A percentile compares a stretch with the other conserved stretches of the same genome.
Evolutionary conservation across 1,284 basidiomycete species (phyloP).

Genomic region (Fistulinella cinereoalba): DNA sequence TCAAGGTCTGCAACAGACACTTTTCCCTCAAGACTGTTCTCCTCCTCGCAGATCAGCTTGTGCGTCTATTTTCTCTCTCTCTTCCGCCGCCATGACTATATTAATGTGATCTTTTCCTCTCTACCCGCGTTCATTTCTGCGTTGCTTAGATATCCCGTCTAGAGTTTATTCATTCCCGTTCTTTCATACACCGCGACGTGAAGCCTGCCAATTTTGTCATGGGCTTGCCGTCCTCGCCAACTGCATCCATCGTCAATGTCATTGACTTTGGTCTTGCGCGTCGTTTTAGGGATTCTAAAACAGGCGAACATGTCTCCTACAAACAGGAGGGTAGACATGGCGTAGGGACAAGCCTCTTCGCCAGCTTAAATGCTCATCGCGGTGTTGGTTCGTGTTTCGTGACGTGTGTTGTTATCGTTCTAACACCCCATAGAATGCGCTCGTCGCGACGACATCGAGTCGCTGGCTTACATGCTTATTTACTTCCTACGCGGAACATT

Average conservation of each 20-base stretch:
- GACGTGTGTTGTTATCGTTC: not conserved
- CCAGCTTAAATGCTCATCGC: constrained; percentile 91
- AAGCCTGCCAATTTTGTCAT: constrained; percentile 96
- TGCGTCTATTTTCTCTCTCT: constrained; percentile 39
- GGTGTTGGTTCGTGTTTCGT: constrained; percentile 64
- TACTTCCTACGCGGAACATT: constrained; percentile 89
- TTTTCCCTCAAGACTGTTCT: constrained; percentile 93
- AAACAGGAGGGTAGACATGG: constrained; percentile 83
- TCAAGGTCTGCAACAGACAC: constrained; percentile 92
- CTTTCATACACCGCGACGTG: constrained; percentile 88
- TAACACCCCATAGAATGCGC: constrained; percentile 61
- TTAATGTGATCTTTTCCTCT: constrained; percentile 9
- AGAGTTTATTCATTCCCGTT: constrained; percentile 71
- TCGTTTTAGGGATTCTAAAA: constrained; percentile 88
- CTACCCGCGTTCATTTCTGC: constrained; percentile 18
- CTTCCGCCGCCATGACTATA: not conserved
- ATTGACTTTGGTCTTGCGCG: constrained; percentile 98
- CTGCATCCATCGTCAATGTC: constrained; percentile 71
- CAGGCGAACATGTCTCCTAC: constrained; percentile 88
- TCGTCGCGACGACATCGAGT: constrained; percentile 89
- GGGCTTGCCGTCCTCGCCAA: constrained; percentile 50
- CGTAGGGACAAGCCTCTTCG: constrained; percentile 93
- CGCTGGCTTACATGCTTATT: constrained; percentile 89
- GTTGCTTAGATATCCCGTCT: constrained; percentile 62
- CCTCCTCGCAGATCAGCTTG: constrained; percentile 88